Evolutionary conservation across 2,329 filamentous ascomycete genomes (phyloP).

Genomic region (Aspergillus floridensis): DNA sequence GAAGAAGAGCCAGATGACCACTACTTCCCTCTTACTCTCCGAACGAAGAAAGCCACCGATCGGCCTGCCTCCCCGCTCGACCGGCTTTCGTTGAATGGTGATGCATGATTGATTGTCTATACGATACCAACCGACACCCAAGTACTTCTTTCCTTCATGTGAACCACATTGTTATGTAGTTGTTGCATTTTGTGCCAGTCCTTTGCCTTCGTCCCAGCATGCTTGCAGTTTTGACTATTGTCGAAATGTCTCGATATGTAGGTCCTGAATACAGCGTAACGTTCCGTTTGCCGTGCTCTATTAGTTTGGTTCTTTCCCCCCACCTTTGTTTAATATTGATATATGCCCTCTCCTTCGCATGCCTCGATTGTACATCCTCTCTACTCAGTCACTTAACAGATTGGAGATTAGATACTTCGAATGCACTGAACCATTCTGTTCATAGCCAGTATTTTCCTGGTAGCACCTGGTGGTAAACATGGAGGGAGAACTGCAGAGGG

Average conservation of each 20-base stretch:
- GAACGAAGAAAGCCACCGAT: constrained; percentile 45
- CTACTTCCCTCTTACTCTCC: constrained; percentile 67
- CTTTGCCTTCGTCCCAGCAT: neutral
- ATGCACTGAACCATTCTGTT: neutral
- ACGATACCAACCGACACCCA: neutral
- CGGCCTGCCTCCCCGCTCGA: constrained; percentile 39
- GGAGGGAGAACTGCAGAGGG: neutral
- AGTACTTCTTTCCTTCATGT: neutral
- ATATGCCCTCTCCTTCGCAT: neutral
- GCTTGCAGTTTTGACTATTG: neutral
- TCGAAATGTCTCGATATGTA: neutral
- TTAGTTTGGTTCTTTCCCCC: neutral
- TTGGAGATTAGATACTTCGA: neutral
- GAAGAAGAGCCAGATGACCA: constrained; percentile 87
- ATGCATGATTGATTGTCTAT: constrained; percentile 6
- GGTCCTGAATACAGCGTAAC: neutral
- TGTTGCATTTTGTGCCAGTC: neutral
- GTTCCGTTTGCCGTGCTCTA: neutral
- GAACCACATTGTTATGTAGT: neutral
- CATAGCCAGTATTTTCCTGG: neutral
- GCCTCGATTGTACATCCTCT: neutral
- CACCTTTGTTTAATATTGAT: neutral
- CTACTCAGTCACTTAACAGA: neutral
- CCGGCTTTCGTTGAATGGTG: constrained; percentile 33
- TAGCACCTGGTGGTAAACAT: too few species aligned